Percentiles rank a stretch among this genome's conserved stretches.
Evolutionary conservation across 179 eudicot genomes (phyloP).

Genomic region (Beta macrorhiza): DNA sequence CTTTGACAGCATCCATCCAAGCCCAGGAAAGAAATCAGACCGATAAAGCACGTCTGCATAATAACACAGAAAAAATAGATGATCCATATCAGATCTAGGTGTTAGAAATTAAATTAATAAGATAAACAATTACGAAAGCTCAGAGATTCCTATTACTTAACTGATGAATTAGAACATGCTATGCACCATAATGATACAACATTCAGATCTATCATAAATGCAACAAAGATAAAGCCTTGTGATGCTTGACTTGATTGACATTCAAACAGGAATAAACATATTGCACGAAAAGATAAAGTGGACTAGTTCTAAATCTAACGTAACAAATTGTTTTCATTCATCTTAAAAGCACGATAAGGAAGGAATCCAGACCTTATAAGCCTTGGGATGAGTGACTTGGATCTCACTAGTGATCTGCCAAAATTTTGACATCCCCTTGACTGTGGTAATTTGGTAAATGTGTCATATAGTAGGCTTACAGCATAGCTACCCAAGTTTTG

Average conservation of each 20-base stretch:
- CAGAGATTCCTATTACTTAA: background rate
- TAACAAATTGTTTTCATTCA: background rate
- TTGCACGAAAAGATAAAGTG: background rate
- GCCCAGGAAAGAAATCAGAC: slow-evolving; percentile 99
- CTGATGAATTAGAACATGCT: background rate
- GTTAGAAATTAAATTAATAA: background rate
- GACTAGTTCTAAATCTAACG: background rate
- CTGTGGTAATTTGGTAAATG: background rate
- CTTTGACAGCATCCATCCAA: slow-evolving; percentile 95
- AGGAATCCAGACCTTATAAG: background rate
- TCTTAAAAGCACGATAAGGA: background rate
- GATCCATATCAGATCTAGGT: background rate
- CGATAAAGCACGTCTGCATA: slow-evolving; percentile 87
- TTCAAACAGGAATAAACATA: background rate
- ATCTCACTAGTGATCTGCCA: background rate
- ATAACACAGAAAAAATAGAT: background rate
- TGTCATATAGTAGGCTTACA: slow-evolving; percentile 5
- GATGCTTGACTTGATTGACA: background rate
- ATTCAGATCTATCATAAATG: background rate
- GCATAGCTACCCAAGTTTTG: background rate
- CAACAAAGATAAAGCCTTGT: background rate
- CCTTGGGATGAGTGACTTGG: background rate
- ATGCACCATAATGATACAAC: background rate
- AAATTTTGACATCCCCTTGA: background rate
- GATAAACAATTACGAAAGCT: background rate